A percentile compares a stretch with the other conserved stretches of the same genome.
These are phyloP conservation scores for Pseudogymnoascus sp. DNA, from an alignment of 2,329 filamentous ascomycete species.

Conservation along the genomic window DNA sequence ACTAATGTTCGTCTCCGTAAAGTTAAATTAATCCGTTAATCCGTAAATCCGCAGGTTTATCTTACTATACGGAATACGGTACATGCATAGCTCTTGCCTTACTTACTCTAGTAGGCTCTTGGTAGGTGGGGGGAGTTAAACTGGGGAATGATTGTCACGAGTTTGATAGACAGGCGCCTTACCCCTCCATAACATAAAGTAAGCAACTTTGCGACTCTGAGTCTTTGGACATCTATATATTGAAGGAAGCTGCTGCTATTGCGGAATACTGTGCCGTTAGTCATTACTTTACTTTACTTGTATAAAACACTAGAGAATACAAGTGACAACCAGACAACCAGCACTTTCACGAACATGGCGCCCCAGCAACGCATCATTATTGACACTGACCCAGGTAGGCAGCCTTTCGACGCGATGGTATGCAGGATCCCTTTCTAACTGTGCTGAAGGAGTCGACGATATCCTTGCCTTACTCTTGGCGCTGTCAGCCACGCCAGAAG, in stretches of 20 bases:
- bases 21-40: neutral
- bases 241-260: neutral
- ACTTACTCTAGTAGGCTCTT: neutral
- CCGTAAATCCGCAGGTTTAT: neutral
- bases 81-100: neutral
- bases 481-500: slow-evolving; percentile 71
- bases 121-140: neutral
- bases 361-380: slow-evolving; percentile 79
- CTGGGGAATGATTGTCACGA: slow-evolving; percentile 7
- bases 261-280: neutral
- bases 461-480: slow-evolving; percentile 82
- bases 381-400: slow-evolving; percentile 80
- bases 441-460: slow-evolving; percentile 73
- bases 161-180: neutral
- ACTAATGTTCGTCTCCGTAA: neutral
- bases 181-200: slow-evolving; percentile 5
- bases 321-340: neutral
- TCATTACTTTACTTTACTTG: neutral
- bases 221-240: neutral
- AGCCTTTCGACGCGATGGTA: neutral
- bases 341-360: slow-evolving; percentile 44
- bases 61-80: neutral
- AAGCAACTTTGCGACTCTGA: neutral
- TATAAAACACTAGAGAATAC: neutral
- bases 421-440: slow-evolving; percentile 15